Evolutionary conservation across 23 red algal species (phyloP).

Genomic region (Gracilaria domingensis): DNA sequence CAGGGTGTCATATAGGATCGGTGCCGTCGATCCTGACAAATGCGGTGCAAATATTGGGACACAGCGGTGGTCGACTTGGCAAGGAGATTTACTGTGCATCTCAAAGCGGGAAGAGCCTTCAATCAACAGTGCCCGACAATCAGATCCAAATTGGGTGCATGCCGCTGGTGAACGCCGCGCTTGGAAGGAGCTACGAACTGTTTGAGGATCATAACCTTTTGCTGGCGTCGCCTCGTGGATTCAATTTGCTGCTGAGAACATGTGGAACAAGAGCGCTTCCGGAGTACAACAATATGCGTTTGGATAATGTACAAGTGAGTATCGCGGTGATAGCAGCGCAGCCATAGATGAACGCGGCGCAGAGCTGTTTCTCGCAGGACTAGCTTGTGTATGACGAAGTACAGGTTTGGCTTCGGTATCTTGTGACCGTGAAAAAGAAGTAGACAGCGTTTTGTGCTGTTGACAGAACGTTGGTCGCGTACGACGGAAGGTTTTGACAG

Average conservation of each 20-base stretch:
- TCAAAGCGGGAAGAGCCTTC: constrained; percentile 56
- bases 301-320: constrained; percentile 51
- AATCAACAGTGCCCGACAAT: constrained; percentile 27
- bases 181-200: constrained; percentile 54
- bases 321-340: constrained; percentile 46
- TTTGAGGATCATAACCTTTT: constrained; percentile 34
- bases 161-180: constrained; percentile 66
- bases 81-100: constrained; percentile 70
- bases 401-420: constrained; percentile 74
- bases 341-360: constrained; percentile 22
- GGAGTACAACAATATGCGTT: constrained; percentile 9
- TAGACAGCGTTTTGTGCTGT: neutral
- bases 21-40: constrained; percentile 55
- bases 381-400: constrained; percentile 77
- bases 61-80: constrained; percentile 77
- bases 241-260: constrained; percentile 60
- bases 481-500: neutral
- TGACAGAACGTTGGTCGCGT: neutral
- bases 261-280: constrained; percentile 45
- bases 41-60: constrained; percentile 68
- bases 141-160: constrained; percentile 62
- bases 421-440: constrained; percentile 61
- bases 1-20: constrained; percentile 71
- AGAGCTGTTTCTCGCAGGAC: constrained; percentile 68
- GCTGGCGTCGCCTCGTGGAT: constrained; percentile 54